Conservation (phyloP, 371 early-diverging fungal genomes). For the Apophysomyces elegans region DNA sequence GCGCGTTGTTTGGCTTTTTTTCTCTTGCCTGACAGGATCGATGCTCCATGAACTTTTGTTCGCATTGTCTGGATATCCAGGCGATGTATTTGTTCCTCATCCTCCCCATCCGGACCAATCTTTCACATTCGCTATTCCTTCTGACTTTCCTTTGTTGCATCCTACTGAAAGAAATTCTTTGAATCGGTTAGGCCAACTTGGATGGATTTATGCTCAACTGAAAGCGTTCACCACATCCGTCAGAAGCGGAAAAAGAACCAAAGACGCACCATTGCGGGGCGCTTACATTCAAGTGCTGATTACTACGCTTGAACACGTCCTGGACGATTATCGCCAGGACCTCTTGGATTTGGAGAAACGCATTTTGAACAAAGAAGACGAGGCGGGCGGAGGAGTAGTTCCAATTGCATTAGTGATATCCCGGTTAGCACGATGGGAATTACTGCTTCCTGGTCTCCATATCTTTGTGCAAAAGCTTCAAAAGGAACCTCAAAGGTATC, state of each 20-base stretch:
- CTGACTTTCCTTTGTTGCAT: constrained; percentile 69
- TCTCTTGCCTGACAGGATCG: constrained; percentile 8
- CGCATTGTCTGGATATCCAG: constrained; percentile 69
- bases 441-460: constrained; percentile 50
- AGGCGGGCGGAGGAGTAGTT: constrained; percentile 46
- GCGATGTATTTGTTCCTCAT: constrained; percentile 68
- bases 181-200: constrained; percentile 67
- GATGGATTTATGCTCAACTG: constrained; percentile 59
- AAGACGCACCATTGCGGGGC: constrained; percentile 10
- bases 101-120: constrained; percentile 49
- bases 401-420: constrained; percentile 53
- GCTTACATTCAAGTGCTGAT: constrained; percentile 59
- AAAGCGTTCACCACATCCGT: constrained; percentile 40
- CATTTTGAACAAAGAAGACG: constrained; percentile 51
- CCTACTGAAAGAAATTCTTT: constrained; percentile 69
- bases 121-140: constrained; percentile 58
- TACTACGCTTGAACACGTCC: constrained; percentile 50
- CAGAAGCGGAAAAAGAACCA: constrained; percentile 19
- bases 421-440: constrained; percentile 44
- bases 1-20: neutral
- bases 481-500: constrained; percentile 35
- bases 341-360: constrained; percentile 63
- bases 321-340: constrained; percentile 58
- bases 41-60: constrained; percentile 85
- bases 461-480: constrained; percentile 34